These are phyloP conservation scores for Aspergillus ellipticus DNA, from an alignment of 495 filamentous ascomycete genomes.

Conservation along the genomic window DNA sequence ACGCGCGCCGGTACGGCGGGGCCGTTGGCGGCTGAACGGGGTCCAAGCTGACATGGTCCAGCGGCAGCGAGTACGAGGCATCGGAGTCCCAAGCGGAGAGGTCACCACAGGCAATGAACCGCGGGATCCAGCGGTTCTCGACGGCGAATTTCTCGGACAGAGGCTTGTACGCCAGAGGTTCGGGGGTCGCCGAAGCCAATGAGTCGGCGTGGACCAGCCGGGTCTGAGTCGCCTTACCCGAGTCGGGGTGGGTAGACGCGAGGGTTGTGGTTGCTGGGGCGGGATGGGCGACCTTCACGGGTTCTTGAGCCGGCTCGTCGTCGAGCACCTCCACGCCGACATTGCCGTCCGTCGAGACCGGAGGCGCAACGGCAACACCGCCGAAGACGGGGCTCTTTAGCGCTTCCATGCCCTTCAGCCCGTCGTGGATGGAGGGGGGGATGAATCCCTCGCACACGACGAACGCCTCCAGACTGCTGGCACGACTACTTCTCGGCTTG, in stretches of 20 bases:
- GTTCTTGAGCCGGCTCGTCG: constrained; percentile 24
- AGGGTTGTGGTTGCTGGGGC: background rate
- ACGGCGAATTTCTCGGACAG: constrained; percentile 29
- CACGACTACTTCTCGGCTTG: constrained; percentile 86
- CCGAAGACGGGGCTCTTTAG: constrained; percentile 46
- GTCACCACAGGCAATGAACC: constrained; percentile 94
- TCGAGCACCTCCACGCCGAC: constrained; percentile 56
- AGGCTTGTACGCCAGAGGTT: constrained; percentile 23
- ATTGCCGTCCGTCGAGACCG: constrained; percentile 55
- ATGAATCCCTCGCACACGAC: constrained; percentile 90
- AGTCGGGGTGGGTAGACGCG: background rate
- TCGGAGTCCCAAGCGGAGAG: constrained; percentile 92
- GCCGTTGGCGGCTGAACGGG: constrained; percentile 96
- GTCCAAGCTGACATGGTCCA: constrained; percentile 73
- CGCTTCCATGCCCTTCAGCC: constrained; percentile 34
- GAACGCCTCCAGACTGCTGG: constrained; percentile 94
- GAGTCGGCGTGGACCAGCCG: constrained; percentile 30
- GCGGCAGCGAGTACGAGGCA: constrained; percentile 83
- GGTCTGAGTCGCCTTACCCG: constrained; percentile 14
- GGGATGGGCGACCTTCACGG: background rate
- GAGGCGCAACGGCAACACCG: constrained; percentile 31
- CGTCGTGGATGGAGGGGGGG: constrained; percentile 39
- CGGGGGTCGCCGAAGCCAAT: constrained; percentile 13
- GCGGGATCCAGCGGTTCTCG: constrained; percentile 74
- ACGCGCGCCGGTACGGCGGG: constrained; percentile 85